Evolutionary conservation across 2,329 filamentous ascomycete species (phyloP).

Genomic region (Ceratocystis lukuohia): DNA sequence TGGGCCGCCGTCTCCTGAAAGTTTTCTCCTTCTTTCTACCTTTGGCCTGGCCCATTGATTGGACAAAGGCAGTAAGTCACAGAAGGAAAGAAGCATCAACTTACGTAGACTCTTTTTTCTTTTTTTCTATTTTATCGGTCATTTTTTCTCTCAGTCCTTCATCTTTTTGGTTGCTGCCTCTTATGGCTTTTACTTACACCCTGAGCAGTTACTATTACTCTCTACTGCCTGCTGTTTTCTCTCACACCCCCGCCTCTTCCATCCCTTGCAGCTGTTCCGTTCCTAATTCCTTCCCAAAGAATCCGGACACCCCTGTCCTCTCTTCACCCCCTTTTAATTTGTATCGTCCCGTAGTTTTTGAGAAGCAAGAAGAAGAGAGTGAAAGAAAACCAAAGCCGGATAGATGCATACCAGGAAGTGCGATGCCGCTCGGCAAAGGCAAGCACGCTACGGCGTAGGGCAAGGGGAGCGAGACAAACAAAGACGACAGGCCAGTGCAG

Average conservation of each 20-base stretch:
- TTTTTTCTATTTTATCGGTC: neutral
- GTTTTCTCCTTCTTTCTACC: neutral
- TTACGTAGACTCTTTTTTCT: neutral
- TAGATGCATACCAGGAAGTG: neutral
- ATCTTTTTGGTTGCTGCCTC: neutral
- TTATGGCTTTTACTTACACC: neutral
- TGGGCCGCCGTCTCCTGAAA: neutral
- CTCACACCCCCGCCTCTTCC: neutral
- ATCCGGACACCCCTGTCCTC: neutral
- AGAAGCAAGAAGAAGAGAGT: neutral
- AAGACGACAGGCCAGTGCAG: neutral
- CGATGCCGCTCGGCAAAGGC: neutral
- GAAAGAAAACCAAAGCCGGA: neutral
- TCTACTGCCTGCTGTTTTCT: neutral
- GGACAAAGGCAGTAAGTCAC: neutral
- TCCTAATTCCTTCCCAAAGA: neutral
- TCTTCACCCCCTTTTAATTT: neutral
- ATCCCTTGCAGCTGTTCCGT: neutral
- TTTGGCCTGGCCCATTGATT: neutral
- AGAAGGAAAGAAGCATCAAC: slow-evolving; percentile 1
- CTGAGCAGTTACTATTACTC: neutral
- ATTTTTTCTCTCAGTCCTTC: neutral
- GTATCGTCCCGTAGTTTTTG: neutral
- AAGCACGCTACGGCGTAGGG: neutral
- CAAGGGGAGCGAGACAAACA: neutral